A percentile compares a stretch with the other conserved stretches of the same genome.
These are phyloP conservation scores for Yamadazyma triangularis DNA, from an alignment of 1,139 yeast genomes.

Conservation along the genomic window DNA sequence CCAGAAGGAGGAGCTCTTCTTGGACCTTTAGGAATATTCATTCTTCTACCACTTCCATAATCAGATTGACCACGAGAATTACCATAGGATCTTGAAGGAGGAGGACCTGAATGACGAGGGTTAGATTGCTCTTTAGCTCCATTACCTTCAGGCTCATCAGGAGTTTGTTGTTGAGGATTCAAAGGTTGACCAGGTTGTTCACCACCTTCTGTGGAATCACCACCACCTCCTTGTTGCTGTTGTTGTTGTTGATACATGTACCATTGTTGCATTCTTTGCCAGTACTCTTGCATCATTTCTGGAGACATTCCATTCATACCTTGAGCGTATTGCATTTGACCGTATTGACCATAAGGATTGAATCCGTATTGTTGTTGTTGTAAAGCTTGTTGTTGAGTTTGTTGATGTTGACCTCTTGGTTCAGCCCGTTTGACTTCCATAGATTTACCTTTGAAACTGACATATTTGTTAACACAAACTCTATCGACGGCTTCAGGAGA, in stretches of 20 bases:
- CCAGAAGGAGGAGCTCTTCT: constrained; percentile 16
- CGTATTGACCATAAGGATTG: constrained; percentile 33
- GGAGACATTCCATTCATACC: constrained; percentile 41
- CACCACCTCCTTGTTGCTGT: constrained; percentile 47
- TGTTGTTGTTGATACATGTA: constrained; percentile 64
- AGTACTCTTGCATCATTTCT: constrained; percentile 83
- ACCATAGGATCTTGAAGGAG: constrained; percentile 36
- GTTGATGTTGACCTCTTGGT: constrained; percentile 65
- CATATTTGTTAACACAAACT: constrained; percentile 78
- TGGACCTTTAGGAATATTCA: constrained; percentile 37
- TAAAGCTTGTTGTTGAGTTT: constrained; percentile 36
- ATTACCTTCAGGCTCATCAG: constrained; percentile 12
- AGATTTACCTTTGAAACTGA: constrained; percentile 81
- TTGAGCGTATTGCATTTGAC: constrained; percentile 16
- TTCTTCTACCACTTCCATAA: constrained; percentile 21
- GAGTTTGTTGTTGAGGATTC: constrained; percentile 50
- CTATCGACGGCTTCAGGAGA: constrained; percentile 93
- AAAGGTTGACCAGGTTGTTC: constrained; percentile 45
- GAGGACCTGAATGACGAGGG: too few relatives aligned
- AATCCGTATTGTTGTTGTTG: constrained; percentile 25
- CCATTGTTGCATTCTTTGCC: constrained; percentile 79
- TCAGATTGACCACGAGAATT: constrained; percentile 10
- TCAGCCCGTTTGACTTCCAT: constrained; percentile 99
- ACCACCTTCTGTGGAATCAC: constrained; percentile 26
- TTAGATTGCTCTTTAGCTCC: too few relatives aligned